phyloP scores from a whole-genome alignment of 129 eudicot species.

The Tanacetum coccineum region DNA sequence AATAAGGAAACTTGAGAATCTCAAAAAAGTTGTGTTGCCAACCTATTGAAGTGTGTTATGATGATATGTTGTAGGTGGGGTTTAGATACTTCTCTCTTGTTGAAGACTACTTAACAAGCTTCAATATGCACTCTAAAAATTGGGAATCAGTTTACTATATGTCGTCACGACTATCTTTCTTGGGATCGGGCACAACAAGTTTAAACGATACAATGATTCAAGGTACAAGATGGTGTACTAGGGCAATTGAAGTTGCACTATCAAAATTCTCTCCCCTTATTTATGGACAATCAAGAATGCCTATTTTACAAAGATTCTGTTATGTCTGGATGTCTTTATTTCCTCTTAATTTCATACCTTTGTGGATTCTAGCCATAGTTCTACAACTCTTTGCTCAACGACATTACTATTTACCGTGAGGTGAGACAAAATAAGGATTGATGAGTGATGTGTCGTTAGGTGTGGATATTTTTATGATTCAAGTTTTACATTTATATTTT shows the following conservation, averaged over 20 bases:
- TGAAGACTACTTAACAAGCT: constrained; percentile 56
- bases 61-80: constrained; percentile 41
- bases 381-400: constrained; percentile 48
- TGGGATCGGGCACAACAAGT: constrained; percentile 45
- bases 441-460: no score
- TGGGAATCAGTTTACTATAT: constrained; percentile 48
- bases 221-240: constrained; percentile 48
- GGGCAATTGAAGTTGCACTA: constrained; percentile 37
- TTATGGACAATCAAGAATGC: constrained; percentile 43
- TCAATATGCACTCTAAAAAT: constrained; percentile 38
- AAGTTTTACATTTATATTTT: no score
- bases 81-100: constrained; percentile 40
- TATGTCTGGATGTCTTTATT: constrained; percentile 26
- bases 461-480: no score
- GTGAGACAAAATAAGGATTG: constrained; percentile 13
- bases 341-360: constrained; percentile 26
- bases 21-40: neutral
- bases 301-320: constrained; percentile 37
- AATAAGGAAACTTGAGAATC: neutral
- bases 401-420: constrained; percentile 50
- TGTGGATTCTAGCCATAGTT: constrained; percentile 38
- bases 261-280: constrained; percentile 49
- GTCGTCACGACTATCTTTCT: constrained; percentile 46
- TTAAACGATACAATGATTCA: constrained; percentile 44
- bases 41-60: neutral